A percentile compares a stretch with the other conserved stretches of the same genome.
These are phyloP conservation scores for Rubroboletus satanas DNA, from an alignment of 768 basidiomycete species.

Conservation along the genomic window DNA sequence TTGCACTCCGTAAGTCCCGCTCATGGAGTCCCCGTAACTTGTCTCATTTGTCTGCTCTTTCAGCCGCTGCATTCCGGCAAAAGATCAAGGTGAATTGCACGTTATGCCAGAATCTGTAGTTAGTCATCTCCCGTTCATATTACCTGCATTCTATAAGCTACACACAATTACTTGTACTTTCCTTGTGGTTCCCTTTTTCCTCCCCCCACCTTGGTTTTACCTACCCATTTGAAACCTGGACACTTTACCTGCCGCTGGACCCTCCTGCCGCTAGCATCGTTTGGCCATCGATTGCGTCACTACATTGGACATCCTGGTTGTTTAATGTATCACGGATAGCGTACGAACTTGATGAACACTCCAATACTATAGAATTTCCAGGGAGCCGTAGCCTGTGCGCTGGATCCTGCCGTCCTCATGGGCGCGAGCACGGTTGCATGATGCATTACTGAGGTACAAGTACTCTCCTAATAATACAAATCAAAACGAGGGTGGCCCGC, in stretches of 20 bases:
- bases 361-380: constrained; percentile 3
- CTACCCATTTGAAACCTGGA: constrained; percentile 7
- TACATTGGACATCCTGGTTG: constrained; percentile 15
- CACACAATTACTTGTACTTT: constrained; percentile 28
- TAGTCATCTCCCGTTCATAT: constrained; percentile 33
- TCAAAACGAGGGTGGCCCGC: not conserved
- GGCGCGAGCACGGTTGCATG: too few species aligned
- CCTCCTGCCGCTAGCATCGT: constrained; percentile 7
- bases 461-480: not conserved
- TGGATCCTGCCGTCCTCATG: too few species aligned
- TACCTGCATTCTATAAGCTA: constrained; percentile 29
- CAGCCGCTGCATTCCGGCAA: constrained; percentile 61
- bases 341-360: constrained; percentile 19
- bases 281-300: constrained; percentile 4
- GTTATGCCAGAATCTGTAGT: constrained; percentile 64
- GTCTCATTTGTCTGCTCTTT: constrained; percentile 5
- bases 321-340: constrained; percentile 23
- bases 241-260: constrained; percentile 14
- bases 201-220: not conserved
- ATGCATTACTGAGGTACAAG: not conserved
- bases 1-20: constrained; percentile 65
- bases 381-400: not conserved
- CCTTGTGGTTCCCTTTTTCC: not conserved
- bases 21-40: constrained; percentile 2
- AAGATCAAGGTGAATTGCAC: constrained; percentile 59